Evolutionary conservation across 768 basidiomycete species (phyloP).

Genomic region (Russula abietina): DNA sequence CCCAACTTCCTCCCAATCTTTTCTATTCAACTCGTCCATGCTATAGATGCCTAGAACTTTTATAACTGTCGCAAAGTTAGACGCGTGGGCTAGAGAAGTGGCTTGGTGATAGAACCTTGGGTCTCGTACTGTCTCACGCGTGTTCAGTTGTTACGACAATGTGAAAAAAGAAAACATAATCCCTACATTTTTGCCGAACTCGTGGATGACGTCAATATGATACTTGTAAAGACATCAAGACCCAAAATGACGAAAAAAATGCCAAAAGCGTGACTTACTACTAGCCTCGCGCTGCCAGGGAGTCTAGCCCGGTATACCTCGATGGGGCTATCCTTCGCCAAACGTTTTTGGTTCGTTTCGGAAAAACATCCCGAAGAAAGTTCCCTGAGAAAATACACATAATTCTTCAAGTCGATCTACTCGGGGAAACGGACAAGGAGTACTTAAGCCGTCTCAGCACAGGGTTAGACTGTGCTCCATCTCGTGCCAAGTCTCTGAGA

Average conservation of each 20-base stretch:
- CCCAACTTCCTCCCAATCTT: constrained; percentile 11
- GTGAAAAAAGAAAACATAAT: background rate
- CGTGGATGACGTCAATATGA: constrained; percentile 16
- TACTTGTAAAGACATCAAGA: constrained; percentile 16
- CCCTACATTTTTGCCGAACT: constrained; percentile 17
- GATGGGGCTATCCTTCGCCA: constrained; percentile 16
- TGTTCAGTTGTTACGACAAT: background rate
- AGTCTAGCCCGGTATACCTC: constrained; percentile 21
- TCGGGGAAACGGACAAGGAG: background rate
- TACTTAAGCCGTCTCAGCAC: constrained; percentile 14
- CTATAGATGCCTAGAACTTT: constrained; percentile 7
- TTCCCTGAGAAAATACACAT: constrained; percentile 2
- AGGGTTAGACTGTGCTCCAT: background rate
- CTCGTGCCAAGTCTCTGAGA: constrained; percentile 2
- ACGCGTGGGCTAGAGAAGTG: background rate
- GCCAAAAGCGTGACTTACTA: constrained; percentile 3
- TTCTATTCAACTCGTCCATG: constrained; percentile 15
- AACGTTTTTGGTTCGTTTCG: constrained; percentile 12
- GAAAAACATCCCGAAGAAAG: constrained; percentile 18
- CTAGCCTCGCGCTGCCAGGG: constrained; percentile 15
- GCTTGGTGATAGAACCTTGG: constrained; percentile 10
- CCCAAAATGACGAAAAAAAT: too few species aligned
- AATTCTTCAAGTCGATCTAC: background rate
- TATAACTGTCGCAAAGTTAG: background rate
- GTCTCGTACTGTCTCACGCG: constrained; percentile 4